These are phyloP conservation scores for Nigrospora sphaerica DNA, from an alignment of 2,329 filamentous ascomycete genomes.

Conservation along the genomic window DNA sequence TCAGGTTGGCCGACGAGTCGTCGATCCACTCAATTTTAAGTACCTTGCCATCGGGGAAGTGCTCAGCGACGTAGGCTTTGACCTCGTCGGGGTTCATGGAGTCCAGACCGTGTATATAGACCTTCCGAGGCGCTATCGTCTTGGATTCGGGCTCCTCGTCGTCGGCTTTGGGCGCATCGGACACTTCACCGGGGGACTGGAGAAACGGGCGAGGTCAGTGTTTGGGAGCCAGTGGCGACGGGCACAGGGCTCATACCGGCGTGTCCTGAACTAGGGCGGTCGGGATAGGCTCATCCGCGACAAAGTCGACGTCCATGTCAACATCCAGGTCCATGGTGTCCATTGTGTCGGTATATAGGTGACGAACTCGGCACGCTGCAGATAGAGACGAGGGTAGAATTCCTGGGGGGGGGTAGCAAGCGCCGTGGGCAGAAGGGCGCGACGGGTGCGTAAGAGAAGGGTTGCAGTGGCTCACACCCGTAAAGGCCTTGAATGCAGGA, in stretches of 20 bases:
- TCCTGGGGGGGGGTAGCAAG: too few relatives aligned
- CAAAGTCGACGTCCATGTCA: conserved; percentile 61
- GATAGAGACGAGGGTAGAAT: too few relatives aligned
- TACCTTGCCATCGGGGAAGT: conserved; percentile 51
- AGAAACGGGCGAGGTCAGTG: not conserved
- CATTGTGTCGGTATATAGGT: conserved; percentile 10
- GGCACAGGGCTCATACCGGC: conserved; percentile 13
- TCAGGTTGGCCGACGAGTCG: conserved; percentile 80
- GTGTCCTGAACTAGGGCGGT: conserved; percentile 21
- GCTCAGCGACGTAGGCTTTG: conserved; percentile 63
- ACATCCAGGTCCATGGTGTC: conserved; percentile 61
- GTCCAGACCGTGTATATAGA: conserved; percentile 82
- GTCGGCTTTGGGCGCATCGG: conserved; percentile 17
- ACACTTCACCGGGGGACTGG: conserved; percentile 30
- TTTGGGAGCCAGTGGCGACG: not conserved
- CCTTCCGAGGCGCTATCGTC: conserved; percentile 47
- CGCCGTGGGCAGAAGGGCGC: too few relatives aligned
- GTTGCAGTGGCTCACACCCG: too few relatives aligned
- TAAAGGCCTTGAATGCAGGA: too few relatives aligned
- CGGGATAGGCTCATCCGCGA: conserved; percentile 32
- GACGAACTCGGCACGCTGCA: too few relatives aligned
- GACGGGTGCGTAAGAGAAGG: too few relatives aligned
- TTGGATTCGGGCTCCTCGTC: conserved; percentile 16
- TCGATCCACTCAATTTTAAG: conserved; percentile 87
- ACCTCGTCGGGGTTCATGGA: conserved; percentile 75